Evolutionary conservation across 1,139 yeast genomes (phyloP), one percentile per base, ranked within the genome.

Genomic region (Debaryomycetaceae sp.): DNA sequence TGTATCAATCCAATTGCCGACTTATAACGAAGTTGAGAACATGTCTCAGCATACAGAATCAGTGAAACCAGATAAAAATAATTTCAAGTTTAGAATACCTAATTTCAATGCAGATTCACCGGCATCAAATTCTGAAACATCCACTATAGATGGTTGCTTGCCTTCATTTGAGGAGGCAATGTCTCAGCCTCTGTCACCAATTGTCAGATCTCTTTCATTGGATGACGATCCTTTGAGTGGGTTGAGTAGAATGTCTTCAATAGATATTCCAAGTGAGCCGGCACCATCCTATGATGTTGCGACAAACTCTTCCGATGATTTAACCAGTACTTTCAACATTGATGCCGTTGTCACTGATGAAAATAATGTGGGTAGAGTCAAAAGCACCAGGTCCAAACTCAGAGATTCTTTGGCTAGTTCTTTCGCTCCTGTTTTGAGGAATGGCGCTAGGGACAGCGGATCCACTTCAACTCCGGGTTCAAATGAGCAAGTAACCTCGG

Each of bases 1-100:
- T 11, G 90, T 78, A 3, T 83, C 83, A 38, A 71, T 83, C 39
- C 87, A 84, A 41, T 72, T 89, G 43, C 97, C 97, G 0, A 76
- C 78, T 34, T 88, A 88, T 54, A 57, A 64, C 48, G 76, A 69
- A 34, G 46, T 67, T 20, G 41, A 29, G 29, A 14, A 29, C 20
- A 38, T 34, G 38, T 8, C 11, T 38, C n/a, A 34, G 2, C 5
- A 5, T 17, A 24, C 13, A 17, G 31, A 34, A 13, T 9, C 23
- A 5, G 17, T 38, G 6, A 11, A 11, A 7, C 8, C 11, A 27
- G 33, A 11, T 20, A 20, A 43, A 44, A 13, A 33, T 37, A 13
- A 42, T 4, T 54, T 64, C 13, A 51, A 59, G 3, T 69, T 70
- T 51, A 59, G 72, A 39, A 67, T 70, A 1, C 76, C 78, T 1